Conservation (phyloP, 2,329 filamentous ascomycete genomes). For the Aureobasidium leucospermi region DNA sequence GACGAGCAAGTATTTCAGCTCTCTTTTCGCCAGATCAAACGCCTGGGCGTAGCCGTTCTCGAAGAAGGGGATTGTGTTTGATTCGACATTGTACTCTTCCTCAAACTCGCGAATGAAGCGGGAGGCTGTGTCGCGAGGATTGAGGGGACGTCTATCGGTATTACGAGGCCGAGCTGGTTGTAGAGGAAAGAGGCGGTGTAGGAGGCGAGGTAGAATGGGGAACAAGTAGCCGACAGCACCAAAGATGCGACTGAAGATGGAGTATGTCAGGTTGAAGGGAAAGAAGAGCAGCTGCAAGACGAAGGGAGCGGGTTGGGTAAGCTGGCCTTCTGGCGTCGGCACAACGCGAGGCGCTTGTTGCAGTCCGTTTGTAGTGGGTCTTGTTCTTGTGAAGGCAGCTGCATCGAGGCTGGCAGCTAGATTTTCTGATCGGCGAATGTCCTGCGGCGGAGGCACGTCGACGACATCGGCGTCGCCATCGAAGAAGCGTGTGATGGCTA, state of each 20-base stretch:
- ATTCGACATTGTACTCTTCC: conserved; percentile 68
- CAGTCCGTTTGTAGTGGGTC: conserved; percentile 30
- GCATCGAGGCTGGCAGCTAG: conserved; percentile 48
- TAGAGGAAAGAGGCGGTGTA: conserved; percentile 46
- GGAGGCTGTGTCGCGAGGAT: conserved; percentile 78
- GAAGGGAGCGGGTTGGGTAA: conserved; percentile 63
- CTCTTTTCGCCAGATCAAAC: conserved; percentile 79
- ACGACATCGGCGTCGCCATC: conserved; percentile 88
- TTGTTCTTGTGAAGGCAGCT: conserved; percentile 15
- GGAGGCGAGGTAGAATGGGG: conserved; percentile 66
- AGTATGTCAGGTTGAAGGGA: conserved; percentile 73
- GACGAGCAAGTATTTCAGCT: conserved; percentile 86
- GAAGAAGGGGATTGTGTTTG: conserved; percentile 64
- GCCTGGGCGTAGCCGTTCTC: conserved; percentile 90
- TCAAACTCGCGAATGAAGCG: conserved; percentile 90
- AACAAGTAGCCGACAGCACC: conserved; percentile 70
- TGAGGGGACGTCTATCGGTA: conserved; percentile 62
- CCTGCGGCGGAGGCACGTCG: conserved; percentile 57
- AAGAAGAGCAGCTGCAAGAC: conserved; percentile 71
- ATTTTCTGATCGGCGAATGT: conserved; percentile 63
- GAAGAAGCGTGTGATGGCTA: conserved; percentile 95
- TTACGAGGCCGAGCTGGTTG: conserved; percentile 51
- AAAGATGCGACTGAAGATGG: conserved; percentile 60
- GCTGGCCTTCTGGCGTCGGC: conserved; percentile 60
- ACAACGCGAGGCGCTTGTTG: conserved; percentile 79